Base-by-base conservation (phyloP, 2,329 filamentous ascomycete genomes). In the Pleomassaria siparia region DNA sequence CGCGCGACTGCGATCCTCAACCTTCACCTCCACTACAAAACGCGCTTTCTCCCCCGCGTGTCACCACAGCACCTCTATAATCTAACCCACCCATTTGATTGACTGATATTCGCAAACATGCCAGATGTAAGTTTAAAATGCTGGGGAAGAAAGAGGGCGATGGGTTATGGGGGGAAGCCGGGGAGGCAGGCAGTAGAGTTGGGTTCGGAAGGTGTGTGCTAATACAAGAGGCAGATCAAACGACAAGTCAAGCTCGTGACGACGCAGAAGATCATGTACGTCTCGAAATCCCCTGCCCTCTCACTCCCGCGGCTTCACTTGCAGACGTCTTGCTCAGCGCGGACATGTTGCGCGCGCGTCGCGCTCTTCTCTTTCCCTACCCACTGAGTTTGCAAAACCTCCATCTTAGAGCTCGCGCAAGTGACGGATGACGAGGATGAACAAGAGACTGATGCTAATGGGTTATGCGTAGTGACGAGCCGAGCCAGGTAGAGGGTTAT, bases 201-300 rank as follows among this genome's bases (percentile, higher is more conserved):
- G n/a, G n/a, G n/a, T n/a, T n/a, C n/a, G n/a, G n/a, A n/a, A 39
- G 15, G 4, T 13, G 18, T 12, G 29, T 16, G 47, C 54, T 63
- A 47, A 63, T 16, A 10, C 11, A 10, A 13, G 11, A n/a, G 6
- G 26, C 46, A 88, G 85, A 75, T 86, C 64, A 88, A 96, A 82
- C 85, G 94, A 66, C 88, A 84, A 67, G 81, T 99, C 74, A 95
- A 92, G 82, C 84, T 99, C 76, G 82, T 96, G 60, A 97, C 94
- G 43, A 86, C 94, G 77, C 92, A 97, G 74, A 82, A 85, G 69
- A 82, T 91, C 74, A 88, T 91, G 90, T 95, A 83, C 74, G 87
- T 82, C 39, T 49, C 25, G n/a, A n/a, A 30, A 5, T 30, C 4
- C 6, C 15, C 15, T n/a, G 6, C 21, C 22, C 45, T 6, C 24